These are phyloP conservation scores for Solanum aculeatissimum DNA, from an alignment of 305 asterid species.

Conservation along the genomic window DNA sequence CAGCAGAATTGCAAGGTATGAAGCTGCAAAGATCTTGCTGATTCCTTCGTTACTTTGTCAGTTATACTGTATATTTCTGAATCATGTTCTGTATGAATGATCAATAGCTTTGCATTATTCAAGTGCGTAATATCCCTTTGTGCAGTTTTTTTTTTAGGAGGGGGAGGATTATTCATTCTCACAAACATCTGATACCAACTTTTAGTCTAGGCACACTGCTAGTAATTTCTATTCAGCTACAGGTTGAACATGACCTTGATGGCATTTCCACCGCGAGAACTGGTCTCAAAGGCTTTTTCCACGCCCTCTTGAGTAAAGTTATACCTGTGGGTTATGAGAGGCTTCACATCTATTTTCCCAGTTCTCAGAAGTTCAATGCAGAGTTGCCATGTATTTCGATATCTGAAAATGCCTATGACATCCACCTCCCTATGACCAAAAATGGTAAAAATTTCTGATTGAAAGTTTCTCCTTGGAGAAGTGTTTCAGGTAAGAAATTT, in stretches of 20 bases:
- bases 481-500: neutral
- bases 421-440: conserved; percentile 23
- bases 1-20: neutral
- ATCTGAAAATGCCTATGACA: conserved; percentile 25
- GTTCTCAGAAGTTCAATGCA: conserved; percentile 22
- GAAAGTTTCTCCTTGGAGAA: neutral
- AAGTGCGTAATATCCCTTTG: neutral
- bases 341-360: conserved; percentile 28
- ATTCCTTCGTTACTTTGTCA: neutral
- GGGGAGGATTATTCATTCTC: neutral
- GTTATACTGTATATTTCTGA: neutral
- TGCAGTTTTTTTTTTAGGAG: neutral
- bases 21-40: neutral
- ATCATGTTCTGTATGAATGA: neutral
- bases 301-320: conserved; percentile 16
- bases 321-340: conserved; percentile 25
- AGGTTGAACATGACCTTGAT: conserved; percentile 31
- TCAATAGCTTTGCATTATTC: neutral
- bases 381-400: conserved; percentile 25
- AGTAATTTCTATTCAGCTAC: neutral
- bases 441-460: neutral
- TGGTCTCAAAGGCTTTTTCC: conserved; percentile 23
- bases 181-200: neutral
- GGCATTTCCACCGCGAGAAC: conserved; percentile 25
- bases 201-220: neutral